Conservation (phyloP, 495 filamentous ascomycete genomes). For the Poronia punctata region DNA sequence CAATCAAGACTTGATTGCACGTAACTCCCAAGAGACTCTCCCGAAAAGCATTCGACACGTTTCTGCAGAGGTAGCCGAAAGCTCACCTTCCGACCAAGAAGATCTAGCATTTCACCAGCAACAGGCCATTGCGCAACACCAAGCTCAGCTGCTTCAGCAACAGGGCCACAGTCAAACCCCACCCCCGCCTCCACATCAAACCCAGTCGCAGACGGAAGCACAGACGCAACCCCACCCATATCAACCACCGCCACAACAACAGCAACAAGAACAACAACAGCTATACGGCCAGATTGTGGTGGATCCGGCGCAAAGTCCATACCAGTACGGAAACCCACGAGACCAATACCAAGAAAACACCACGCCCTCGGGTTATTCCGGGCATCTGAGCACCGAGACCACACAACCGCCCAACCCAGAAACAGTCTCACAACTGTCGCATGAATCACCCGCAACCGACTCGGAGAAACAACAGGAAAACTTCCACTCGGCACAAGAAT, state of each 20-base stretch:
- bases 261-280: slow-evolving; percentile 25
- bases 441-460: slow-evolving; percentile 48
- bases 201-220: slow-evolving; percentile 21
- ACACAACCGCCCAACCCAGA: slow-evolving; percentile 44
- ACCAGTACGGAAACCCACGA: slow-evolving; percentile 29
- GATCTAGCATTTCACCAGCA: slow-evolving; percentile 34
- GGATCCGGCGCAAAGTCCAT: slow-evolving; percentile 25
- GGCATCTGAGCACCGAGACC: slow-evolving; percentile 31
- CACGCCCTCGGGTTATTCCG: slow-evolving; percentile 21
- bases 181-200: slow-evolving; percentile 2
- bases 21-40: slow-evolving; percentile 29
- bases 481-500: slow-evolving; percentile 34
- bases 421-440: slow-evolving; percentile 54
- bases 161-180: slow-evolving; percentile 19
- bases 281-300: slow-evolving; percentile 29
- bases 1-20: slow-evolving; percentile 33
- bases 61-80: slow-evolving; percentile 20
- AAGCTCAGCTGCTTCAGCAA: slow-evolving; percentile 30
- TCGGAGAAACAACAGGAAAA: slow-evolving; percentile 30
- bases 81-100: slow-evolving; percentile 35
- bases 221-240: slow-evolving; percentile 18
- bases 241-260: slow-evolving; percentile 14
- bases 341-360: slow-evolving; percentile 30
- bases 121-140: slow-evolving; percentile 30
- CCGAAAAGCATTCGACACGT: slow-evolving; percentile 38